Conservation (phyloP, 495 filamentous ascomycete genomes). For the Penicillium odoratum region DNA sequence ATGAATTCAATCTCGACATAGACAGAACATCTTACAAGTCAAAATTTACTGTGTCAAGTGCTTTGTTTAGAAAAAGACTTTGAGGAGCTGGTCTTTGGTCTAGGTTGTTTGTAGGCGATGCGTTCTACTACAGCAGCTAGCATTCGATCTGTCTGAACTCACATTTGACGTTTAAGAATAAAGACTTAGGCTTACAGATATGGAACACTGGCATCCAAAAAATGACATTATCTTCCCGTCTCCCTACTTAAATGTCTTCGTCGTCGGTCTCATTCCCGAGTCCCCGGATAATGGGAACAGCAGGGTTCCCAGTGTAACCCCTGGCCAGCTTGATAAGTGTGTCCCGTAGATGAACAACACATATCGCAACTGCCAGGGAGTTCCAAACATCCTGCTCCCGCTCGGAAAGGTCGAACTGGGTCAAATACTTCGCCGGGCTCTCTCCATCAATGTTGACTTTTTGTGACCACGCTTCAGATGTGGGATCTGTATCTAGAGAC, state of each 20-base stretch:
- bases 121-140: too few species aligned
- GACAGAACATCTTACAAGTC: not conserved
- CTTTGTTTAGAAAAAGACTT: too few species aligned
- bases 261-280: not conserved
- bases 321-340: slow-evolving; percentile 8
- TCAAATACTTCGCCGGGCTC: slow-evolving; percentile 30
- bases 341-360: slow-evolving; percentile 37
- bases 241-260: not conserved
- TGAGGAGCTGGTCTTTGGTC: too few species aligned
- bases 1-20: not conserved
- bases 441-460: slow-evolving; percentile 5
- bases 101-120: too few species aligned
- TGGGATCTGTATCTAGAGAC: slow-evolving; percentile 36
- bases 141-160: too few species aligned
- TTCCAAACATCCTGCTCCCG: slow-evolving; percentile 49
- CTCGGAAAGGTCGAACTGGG: slow-evolving; percentile 41
- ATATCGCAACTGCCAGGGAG: slow-evolving; percentile 44
- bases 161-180: too few species aligned
- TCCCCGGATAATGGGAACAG: not conserved
- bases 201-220: not conserved
- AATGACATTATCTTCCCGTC: not conserved
- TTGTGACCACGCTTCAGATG: slow-evolving; percentile 6
- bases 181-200: too few species aligned
- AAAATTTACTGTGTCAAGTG: not conserved
- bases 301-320: not conserved